A percentile compares a stretch with the other conserved stretches of the same genome.
Evolutionary conservation across 208 protist species (phyloP).

Genomic region (Leishmania braziliensis): DNA sequence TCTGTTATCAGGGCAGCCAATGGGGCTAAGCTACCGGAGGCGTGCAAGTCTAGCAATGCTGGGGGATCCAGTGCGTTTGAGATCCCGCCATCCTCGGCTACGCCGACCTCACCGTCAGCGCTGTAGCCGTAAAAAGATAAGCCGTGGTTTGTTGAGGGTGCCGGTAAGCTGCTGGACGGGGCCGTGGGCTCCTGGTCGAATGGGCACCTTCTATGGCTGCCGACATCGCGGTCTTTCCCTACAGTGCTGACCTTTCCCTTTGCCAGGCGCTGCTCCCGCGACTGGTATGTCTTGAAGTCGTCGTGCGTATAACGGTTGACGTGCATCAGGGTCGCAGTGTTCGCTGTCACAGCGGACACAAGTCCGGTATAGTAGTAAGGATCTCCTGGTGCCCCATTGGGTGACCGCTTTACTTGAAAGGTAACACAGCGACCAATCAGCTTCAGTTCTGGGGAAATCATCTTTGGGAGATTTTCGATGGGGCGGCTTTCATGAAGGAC

Average conservation of each 20-base stretch:
- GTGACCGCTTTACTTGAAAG: slow-evolving; percentile 41
- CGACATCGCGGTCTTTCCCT: too few relatives aligned
- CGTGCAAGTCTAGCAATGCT: neutral
- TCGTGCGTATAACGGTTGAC: slow-evolving; percentile 57
- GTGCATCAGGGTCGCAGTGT: slow-evolving; percentile 68
- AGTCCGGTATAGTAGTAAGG: slow-evolving; percentile 65
- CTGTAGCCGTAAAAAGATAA: neutral
- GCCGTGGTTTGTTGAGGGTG: neutral
- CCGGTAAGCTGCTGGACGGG: neutral
- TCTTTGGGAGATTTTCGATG: slow-evolving; percentile 62
- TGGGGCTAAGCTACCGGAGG: slow-evolving; percentile 8
- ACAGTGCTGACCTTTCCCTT: neutral
- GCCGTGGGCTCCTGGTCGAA: neutral
- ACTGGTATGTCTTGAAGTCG: slow-evolving; percentile 45
- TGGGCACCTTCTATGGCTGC: neutral
- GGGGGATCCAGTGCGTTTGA: neutral
- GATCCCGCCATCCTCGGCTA: neutral
- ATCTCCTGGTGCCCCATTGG: slow-evolving; percentile 24
- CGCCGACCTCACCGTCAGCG: neutral
- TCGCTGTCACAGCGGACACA: slow-evolving; percentile 55
- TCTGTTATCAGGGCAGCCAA: neutral
- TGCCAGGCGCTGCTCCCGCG: slow-evolving; percentile 10
- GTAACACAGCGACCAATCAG: slow-evolving; percentile 79
- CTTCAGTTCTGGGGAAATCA: slow-evolving; percentile 63
- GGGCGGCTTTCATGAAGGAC: slow-evolving; percentile 52